phyloP scores from a whole-genome alignment of 805 yeast species.

The Cyberlindnera nakhonratchasimensis region DNA sequence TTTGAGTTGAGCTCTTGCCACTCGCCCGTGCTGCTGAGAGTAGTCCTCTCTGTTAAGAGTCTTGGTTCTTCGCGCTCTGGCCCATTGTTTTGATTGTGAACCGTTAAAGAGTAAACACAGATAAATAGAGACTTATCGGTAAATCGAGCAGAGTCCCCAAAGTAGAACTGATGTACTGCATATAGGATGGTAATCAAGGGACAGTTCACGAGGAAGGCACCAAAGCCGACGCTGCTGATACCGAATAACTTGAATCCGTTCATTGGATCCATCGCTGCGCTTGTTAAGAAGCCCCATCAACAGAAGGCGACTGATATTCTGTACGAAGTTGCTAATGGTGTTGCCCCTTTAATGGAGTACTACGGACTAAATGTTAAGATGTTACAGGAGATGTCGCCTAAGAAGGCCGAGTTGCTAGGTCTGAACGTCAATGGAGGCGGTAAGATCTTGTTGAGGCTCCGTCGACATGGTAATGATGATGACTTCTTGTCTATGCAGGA shows the following conservation, averaged over 20 bases:
- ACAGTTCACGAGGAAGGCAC: constrained; percentile 14
- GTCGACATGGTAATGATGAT: constrained; percentile 51
- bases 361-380: constrained; percentile 61
- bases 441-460: constrained; percentile 66
- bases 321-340: constrained; percentile 64
- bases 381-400: constrained; percentile 81
- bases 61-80: too few relatives aligned
- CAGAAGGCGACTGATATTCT: constrained; percentile 57
- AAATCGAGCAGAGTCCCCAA: too few relatives aligned
- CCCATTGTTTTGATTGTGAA: too few relatives aligned
- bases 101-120: too few relatives aligned
- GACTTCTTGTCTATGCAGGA: constrained; percentile 61
- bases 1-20: too few relatives aligned
- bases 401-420: constrained; percentile 61
- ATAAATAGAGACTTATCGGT: too few relatives aligned
- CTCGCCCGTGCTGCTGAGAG: too few relatives aligned
- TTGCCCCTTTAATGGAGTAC: constrained; percentile 75
- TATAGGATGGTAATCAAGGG: constrained; percentile 24
- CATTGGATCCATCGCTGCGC: constrained; percentile 37
- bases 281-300: constrained; percentile 43
- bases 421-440: constrained; percentile 77
- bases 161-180: too few relatives aligned
- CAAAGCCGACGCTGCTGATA: constrained; percentile 11
- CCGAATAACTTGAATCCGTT: constrained; percentile 30
- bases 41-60: too few relatives aligned